These are phyloP conservation scores for Cryptomeria japonica DNA, from an alignment of 75 land plant genomes.

Conservation along the genomic window DNA sequence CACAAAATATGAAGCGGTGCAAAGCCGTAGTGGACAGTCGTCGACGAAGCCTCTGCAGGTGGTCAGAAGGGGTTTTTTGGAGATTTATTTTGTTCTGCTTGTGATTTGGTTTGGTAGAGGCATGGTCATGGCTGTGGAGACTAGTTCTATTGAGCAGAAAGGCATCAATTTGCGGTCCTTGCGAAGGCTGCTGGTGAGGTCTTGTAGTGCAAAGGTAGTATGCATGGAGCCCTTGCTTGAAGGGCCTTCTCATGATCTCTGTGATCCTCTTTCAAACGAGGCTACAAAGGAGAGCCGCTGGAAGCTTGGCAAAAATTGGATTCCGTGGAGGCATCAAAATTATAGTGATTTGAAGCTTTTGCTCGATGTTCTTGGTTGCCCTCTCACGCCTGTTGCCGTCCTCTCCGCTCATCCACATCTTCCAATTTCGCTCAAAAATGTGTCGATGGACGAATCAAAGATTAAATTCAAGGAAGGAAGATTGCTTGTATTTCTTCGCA, in stretches of 20 bases:
- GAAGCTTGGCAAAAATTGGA: slow-evolving; percentile 35
- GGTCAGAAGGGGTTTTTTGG: no score
- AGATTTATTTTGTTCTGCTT: no score
- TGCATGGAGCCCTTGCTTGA: slow-evolving; percentile 54
- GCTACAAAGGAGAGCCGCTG: slow-evolving; percentile 25
- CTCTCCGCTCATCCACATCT: slow-evolving; percentile 4
- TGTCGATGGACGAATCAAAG: no score
- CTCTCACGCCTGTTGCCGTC: slow-evolving; percentile 61
- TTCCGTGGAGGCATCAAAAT: slow-evolving; percentile 22
- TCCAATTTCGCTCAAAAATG: slow-evolving; percentile 18
- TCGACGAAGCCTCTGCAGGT: no score
- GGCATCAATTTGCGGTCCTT: not conserved
- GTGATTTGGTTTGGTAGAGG: no score
- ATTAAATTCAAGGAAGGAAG: no score
- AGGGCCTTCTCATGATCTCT: slow-evolving; percentile 45
- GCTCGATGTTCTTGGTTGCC: slow-evolving; percentile 69
- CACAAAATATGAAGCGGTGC: not conserved
- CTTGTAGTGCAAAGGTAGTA: slow-evolving; percentile 27
- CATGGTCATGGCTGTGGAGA: no score
- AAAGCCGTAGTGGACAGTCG: not conserved
- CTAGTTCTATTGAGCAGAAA: not conserved
- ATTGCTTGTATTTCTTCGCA: no score
- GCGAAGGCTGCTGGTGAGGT: not conserved
- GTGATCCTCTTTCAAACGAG: slow-evolving; percentile 16
- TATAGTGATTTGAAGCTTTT: slow-evolving; percentile 62